Evolutionary conservation across 179 eudicot genomes (phyloP).

Genomic region (Silene vulgaris): DNA sequence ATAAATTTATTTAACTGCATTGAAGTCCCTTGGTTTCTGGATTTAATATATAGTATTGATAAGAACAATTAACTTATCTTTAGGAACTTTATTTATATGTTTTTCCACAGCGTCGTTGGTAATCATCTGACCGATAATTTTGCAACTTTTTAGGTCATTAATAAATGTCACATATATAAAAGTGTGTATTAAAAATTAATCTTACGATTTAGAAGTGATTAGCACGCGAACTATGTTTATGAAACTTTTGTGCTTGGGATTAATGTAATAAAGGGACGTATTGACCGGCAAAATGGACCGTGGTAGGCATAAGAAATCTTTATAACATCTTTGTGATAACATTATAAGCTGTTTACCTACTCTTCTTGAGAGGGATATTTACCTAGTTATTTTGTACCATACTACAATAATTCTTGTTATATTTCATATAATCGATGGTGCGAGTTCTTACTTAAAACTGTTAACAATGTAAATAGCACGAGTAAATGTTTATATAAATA

Average conservation of each 20-base stretch:
- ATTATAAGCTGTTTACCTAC: conserved; percentile 2
- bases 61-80: background rate
- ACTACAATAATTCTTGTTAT: background rate
- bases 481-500: no score
- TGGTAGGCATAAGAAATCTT: background rate
- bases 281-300: background rate
- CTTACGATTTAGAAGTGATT: background rate
- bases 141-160: conserved; percentile 4
- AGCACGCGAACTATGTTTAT: conserved; percentile 13
- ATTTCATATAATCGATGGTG: background rate
- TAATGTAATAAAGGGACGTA: background rate
- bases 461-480: no score
- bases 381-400: background rate
- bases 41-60: no score
- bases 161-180: background rate
- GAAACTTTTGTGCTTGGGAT: background rate
- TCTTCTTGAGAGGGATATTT: conserved; percentile 9
- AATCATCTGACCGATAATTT: conserved; percentile 11
- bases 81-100: background rate
- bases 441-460: no score
- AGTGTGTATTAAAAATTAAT: background rate
- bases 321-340: background rate
- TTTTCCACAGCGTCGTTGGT: conserved; percentile 12
- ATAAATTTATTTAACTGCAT: no score
- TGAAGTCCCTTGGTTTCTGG: no score